These are phyloP conservation scores for Lachnellula hyalina DNA, from an alignment of 2,329 filamentous ascomycete genomes.

Conservation along the genomic window DNA sequence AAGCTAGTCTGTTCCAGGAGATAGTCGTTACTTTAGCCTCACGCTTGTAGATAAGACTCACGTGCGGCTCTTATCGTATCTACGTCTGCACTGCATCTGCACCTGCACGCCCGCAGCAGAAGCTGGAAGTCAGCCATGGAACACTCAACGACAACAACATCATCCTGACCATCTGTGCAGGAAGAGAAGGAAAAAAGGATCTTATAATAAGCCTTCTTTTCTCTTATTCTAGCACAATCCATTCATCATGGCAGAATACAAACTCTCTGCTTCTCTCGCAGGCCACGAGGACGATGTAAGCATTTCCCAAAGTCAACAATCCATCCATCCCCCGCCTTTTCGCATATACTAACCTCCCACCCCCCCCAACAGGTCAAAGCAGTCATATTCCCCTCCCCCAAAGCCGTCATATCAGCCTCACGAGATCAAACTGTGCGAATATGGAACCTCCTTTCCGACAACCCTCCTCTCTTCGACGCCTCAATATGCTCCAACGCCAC, in stretches of 20 bases:
- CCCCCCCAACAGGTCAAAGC: conserved; percentile 66
- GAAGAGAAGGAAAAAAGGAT: background rate
- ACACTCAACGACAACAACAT: conserved; percentile 1
- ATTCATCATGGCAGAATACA: conserved; percentile 71
- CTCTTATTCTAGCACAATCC: background rate
- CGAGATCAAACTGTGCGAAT: conserved; percentile 84
- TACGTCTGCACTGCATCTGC: too few relatives aligned
- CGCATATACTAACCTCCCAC: background rate
- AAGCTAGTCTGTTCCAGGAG: background rate
- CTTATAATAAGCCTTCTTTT: background rate
- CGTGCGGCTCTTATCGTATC: conserved; percentile 7
- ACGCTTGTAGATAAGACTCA: conserved; percentile 10
- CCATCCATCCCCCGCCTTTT: conserved; percentile 6
- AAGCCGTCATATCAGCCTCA: conserved; percentile 76
- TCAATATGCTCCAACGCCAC: conserved; percentile 75
- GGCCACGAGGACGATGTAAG: conserved; percentile 93
- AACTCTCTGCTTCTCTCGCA: conserved; percentile 82
- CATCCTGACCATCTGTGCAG: background rate
- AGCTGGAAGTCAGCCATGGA: conserved; percentile 17
- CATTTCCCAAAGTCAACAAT: conserved; percentile 1
- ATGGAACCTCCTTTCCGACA: conserved; percentile 66
- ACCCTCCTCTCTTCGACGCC: conserved; percentile 68
- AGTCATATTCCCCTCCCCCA: conserved; percentile 69
- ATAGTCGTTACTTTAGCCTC: conserved; percentile 1
- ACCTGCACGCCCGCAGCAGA: conserved; percentile 1